Conservation (phyloP, 179 eudicot genomes). For the Monotropa hypopitys region DNA sequence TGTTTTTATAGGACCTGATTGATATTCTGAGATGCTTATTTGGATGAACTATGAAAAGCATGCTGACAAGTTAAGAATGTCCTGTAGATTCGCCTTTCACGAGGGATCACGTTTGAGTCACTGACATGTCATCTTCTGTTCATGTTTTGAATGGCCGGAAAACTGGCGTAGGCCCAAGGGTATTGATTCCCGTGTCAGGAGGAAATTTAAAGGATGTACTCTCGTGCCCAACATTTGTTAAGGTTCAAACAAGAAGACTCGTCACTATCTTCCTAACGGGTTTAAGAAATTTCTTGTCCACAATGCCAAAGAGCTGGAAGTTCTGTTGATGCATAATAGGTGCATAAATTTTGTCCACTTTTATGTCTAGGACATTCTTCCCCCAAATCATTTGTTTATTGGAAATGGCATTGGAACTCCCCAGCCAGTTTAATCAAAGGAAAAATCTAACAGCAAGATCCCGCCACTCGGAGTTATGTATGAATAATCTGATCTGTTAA, state of each 20-base stretch:
- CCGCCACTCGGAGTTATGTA: too few species aligned
- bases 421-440: too few species aligned
- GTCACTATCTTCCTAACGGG: conserved; percentile 53
- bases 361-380: background rate
- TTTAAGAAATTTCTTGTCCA: conserved; percentile 64
- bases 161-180: conserved; percentile 66
- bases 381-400: background rate
- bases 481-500: too few species aligned
- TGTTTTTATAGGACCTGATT: too few species aligned
- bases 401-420: too few species aligned
- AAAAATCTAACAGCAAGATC: too few species aligned
- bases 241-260: conserved; percentile 61
- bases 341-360: background rate
- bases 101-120: background rate
- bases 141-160: conserved; percentile 13
- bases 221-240: conserved; percentile 65
- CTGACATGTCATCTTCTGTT: background rate
- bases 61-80: background rate
- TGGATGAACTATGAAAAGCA: background rate
- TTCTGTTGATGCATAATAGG: conserved; percentile 64
- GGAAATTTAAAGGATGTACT: conserved; percentile 46
- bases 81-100: background rate
- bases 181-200: conserved; percentile 54
- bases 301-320: conserved; percentile 49
- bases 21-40: background rate